Percentiles rank a stretch among this genome's conserved stretches.
phyloP scores from a whole-genome alignment of 2,329 filamentous ascomycete species.

The Penicillium thymicola region DNA sequence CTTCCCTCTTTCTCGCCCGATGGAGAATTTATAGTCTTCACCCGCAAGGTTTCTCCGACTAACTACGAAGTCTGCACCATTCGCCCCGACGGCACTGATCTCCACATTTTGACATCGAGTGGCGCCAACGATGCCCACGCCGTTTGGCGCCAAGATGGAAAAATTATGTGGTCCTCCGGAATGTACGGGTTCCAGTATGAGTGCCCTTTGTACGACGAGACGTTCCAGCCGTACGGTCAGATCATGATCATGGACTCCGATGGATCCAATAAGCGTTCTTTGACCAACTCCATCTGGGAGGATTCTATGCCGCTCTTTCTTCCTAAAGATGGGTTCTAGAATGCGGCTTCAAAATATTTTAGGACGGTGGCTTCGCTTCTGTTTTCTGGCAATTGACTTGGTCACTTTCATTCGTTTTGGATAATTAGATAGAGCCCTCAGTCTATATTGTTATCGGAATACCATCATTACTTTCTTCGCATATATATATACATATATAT shows the following conservation, averaged over 20 bases:
- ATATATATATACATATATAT: no score
- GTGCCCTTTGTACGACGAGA: conserved; percentile 41
- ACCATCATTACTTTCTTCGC: background rate
- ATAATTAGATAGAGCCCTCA: background rate
- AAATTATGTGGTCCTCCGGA: conserved; percentile 42
- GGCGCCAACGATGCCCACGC: conserved; percentile 44
- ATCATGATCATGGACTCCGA: conserved; percentile 46
- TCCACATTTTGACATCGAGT: conserved; percentile 21
- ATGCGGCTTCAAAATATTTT: background rate
- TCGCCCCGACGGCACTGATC: conserved; percentile 39
- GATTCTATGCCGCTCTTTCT: conserved; percentile 32
- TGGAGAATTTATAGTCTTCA: conserved; percentile 17
- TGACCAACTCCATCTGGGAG: conserved; percentile 33
- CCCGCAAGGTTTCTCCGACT: conserved; percentile 10
- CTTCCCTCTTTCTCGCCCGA: conserved; percentile 12
- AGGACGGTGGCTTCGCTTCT: background rate
- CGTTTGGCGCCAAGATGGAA: conserved; percentile 44
- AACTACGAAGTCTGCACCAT: conserved; percentile 39
- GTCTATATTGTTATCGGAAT: background rate
- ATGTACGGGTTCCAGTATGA: conserved; percentile 47
- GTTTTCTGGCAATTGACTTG: background rate
- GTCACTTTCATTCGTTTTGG: background rate
- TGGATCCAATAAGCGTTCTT: conserved; percentile 32
- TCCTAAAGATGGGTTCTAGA: conserved; percentile 10
- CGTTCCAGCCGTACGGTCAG: conserved; percentile 48